Base-by-base conservation (phyloP, 345 rosid genomes). In the Mercurialis annua region DNA sequence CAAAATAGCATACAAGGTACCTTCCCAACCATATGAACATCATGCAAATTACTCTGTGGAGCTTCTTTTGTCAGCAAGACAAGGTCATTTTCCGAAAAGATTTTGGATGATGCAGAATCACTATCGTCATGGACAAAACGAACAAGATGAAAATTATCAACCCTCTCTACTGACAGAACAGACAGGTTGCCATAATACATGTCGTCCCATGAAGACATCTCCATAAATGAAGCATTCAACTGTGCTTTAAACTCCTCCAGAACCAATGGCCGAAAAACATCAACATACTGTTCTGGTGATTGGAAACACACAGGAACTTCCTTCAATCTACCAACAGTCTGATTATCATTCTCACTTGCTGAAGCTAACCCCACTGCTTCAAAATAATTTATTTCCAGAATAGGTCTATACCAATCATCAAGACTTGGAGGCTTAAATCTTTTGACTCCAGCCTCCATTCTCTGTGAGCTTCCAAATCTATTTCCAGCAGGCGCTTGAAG, bases 241-340 rank as follows among this genome's bases (percentile, higher is more conserved):
- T 94, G 99, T 64, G 99, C 99, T 80, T 87, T 94, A 68, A 94
- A 94, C 83, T 94, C 99, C 82, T 94, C 96, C 74, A 94, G 72
- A 70, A 94, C 91, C 76, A 94, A 81, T 8, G 99, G 99, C 65
- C 84, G 92, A 66, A 91, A 94, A 71, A 89, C 85, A 56, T 79
- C 80, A n/a, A 94, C 72, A 74, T 89, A 94, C 38, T 94, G 87
- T 59, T 87, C 91, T 73, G 92, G 85, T 70, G 97, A 87, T 65
- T 80, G 76, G 78, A 94, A 94, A 62, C 85, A 87, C 62, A 86
- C 79, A 65, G 99, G 95, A 73, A 94, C 90, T 82, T 87, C 89
- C 86, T 81, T 87, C 59, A 94, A 84, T 76, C 80, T 79, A 66
- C 71, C 73, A 48, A 54, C 67, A 64, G 65, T 78, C 69, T 18